Conservation (phyloP, 371 early-diverging fungal species). For the Paraphysoderma sedebokerense region DNA sequence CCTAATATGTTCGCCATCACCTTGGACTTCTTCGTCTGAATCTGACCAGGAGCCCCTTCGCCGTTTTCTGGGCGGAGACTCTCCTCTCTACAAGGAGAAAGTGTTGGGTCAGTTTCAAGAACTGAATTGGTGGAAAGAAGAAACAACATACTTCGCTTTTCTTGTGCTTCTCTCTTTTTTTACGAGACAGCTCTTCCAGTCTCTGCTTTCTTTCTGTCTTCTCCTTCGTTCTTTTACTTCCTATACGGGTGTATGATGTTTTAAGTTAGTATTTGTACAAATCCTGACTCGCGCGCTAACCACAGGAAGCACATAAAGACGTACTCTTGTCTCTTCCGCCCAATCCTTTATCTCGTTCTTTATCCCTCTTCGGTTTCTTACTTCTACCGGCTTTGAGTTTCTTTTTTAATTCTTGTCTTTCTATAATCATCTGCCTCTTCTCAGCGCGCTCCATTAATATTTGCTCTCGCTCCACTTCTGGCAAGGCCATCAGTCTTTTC, state of each 20-base stretch:
- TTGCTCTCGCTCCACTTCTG: slow-evolving; percentile 57
- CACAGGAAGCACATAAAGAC: neutral
- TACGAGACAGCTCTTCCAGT: too few species aligned
- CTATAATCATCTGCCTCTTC: slow-evolving; percentile 13
- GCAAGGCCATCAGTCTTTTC: slow-evolving; percentile 34
- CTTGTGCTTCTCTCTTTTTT: too few species aligned
- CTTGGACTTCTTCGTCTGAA: too few species aligned
- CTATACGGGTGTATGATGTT: too few species aligned
- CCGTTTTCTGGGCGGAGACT: too few species aligned
- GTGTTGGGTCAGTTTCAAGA: too few species aligned
- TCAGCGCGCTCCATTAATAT: slow-evolving; percentile 61
- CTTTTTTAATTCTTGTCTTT: neutral
- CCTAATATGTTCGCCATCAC: neutral
- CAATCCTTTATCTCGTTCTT: neutral
- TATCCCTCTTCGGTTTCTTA: neutral
- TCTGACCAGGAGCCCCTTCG: too few species aligned
- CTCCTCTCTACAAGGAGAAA: too few species aligned
- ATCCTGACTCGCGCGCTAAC: neutral
- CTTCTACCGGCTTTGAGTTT: neutral
- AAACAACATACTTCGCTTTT: too few species aligned
- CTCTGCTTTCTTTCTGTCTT: slow-evolving; percentile 15
- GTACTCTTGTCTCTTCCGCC: neutral
- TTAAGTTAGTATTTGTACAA: neutral
- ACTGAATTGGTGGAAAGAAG: too few species aligned
- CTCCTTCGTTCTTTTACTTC: slow-evolving; percentile 20